Conservation (phyloP, 1,284 basidiomycete genomes). For the Cutaneotrichosporon curvatum region DNA sequence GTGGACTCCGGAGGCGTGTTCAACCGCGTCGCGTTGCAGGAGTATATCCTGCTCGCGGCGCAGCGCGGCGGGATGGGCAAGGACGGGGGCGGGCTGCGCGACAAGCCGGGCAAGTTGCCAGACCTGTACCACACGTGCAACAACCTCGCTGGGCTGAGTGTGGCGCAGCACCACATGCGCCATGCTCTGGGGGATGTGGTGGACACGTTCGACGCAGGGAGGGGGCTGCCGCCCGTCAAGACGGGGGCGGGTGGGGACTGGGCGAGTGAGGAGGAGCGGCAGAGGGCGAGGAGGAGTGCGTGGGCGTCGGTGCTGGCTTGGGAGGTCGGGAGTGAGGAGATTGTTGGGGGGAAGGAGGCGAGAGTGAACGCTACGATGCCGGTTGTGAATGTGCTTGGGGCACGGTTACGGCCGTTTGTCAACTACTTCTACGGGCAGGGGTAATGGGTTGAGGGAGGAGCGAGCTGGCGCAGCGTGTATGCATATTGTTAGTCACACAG, state of each 20-base stretch:
- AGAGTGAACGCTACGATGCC: constrained; percentile 80
- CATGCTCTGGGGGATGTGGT: constrained; percentile 51
- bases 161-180: constrained; percentile 69
- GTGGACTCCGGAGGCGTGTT: constrained; percentile 14
- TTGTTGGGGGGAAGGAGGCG: constrained; percentile 62
- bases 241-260: constrained; percentile 23
- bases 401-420: constrained; percentile 65
- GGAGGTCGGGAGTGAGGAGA: constrained; percentile 60
- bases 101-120: constrained; percentile 86
- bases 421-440: constrained; percentile 66
- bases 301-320: constrained; percentile 63
- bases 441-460: constrained; percentile 5
- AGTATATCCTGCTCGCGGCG: constrained; percentile 78
- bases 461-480: too few species aligned
- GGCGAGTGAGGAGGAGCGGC: constrained; percentile 34
- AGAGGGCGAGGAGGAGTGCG: constrained; percentile 51
- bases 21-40: constrained; percentile 61
- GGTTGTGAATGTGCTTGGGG: constrained; percentile 72
- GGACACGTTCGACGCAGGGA: constrained; percentile 24
- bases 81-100: constrained; percentile 69
- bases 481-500: too few species aligned
- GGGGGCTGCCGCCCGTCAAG: constrained; percentile 30
- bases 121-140: constrained; percentile 91
- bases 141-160: constrained; percentile 78
- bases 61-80: constrained; percentile 52